A percentile compares a stretch with the other conserved stretches of the same genome.
Conservation (phyloP, 176 grass and related monocot species). For the Cymbopogon citratus region DNA sequence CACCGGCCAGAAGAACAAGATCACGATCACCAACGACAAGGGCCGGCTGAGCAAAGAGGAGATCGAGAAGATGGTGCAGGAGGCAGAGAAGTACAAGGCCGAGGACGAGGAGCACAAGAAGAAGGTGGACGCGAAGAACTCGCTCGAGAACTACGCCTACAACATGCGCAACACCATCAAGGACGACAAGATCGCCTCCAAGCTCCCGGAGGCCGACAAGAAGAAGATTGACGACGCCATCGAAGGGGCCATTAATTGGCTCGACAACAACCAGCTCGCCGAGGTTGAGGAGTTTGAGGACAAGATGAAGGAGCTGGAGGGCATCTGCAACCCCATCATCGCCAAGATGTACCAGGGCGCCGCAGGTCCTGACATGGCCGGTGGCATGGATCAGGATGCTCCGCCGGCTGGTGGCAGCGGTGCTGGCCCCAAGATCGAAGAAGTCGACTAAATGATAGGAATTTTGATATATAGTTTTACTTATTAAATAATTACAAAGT, state of each 20-base stretch:
- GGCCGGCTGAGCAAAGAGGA: constrained; percentile 62
- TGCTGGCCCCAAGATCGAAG: constrained; percentile 87
- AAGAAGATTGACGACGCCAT: not conserved
- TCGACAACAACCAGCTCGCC: not conserved
- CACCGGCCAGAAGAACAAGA: constrained; percentile 64
- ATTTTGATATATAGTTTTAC: not conserved
- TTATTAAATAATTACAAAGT: constrained; percentile 12
- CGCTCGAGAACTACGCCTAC: constrained; percentile 82
- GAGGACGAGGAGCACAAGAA: constrained; percentile 69
- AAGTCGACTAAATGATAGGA: constrained; percentile 56
- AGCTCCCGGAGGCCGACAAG: constrained; percentile 27
- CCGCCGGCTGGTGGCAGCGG: constrained; percentile 52
- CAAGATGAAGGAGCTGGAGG: constrained; percentile 92
- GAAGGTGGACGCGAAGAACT: constrained; percentile 79
- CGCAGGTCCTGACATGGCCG: constrained; percentile 45
- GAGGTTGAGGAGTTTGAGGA: not conserved
- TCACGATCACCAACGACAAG: constrained; percentile 66
- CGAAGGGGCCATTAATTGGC: not conserved
- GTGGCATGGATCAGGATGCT: constrained; percentile 65
- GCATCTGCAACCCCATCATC: constrained; percentile 84
- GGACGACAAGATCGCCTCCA: constrained; percentile 78
- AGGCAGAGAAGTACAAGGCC: constrained; percentile 62
- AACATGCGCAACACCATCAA: constrained; percentile 85
- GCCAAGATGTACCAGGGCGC: constrained; percentile 95
- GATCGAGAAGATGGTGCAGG: constrained; percentile 70